A percentile compares a stretch with the other conserved stretches of the same genome.
Evolutionary conservation across 257 asterid genomes (phyloP).

Genomic region (Capsicum rhomboideum): DNA sequence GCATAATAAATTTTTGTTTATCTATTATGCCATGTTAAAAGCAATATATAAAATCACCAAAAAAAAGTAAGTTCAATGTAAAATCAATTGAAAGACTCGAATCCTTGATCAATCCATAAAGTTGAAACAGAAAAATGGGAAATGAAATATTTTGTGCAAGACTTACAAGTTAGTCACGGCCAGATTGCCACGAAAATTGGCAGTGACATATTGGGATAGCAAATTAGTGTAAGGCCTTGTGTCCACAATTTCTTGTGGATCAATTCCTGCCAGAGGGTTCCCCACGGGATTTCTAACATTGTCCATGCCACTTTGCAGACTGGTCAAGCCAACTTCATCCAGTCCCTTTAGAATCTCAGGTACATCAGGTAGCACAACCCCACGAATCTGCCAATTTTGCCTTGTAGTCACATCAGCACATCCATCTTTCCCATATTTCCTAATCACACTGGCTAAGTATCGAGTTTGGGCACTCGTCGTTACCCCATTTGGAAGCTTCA

Average conservation of each 20-base stretch:
- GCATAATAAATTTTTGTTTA: not conserved
- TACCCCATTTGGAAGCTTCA: slow-evolving; percentile 95
- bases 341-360: slow-evolving; percentile 84
- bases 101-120: not conserved
- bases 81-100: not conserved
- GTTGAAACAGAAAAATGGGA: not conserved
- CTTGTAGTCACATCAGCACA: slow-evolving; percentile 91
- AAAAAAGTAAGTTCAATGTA: not conserved
- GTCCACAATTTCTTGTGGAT: slow-evolving; percentile 80
- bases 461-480: slow-evolving; percentile 86
- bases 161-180: slow-evolving; percentile 77
- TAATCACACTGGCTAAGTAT: slow-evolving; percentile 64
- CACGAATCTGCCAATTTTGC: slow-evolving; percentile 98
- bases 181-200: slow-evolving; percentile 76
- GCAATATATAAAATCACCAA: not conserved
- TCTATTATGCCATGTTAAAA: not conserved
- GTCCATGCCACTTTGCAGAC: slow-evolving; percentile 98
- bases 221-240: slow-evolving; percentile 77
- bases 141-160: not conserved
- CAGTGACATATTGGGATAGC: slow-evolving; percentile 78
- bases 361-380: slow-evolving; percentile 77
- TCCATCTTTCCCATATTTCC: slow-evolving; percentile 80
- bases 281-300: slow-evolving; percentile 97
- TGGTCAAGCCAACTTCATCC: slow-evolving; percentile 76
- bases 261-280: slow-evolving; percentile 91